A percentile compares a stretch with the other conserved stretches of the same genome.
Evolutionary conservation across 495 filamentous ascomycete species (phyloP).

Genomic region (Lepraria neglecta): DNA sequence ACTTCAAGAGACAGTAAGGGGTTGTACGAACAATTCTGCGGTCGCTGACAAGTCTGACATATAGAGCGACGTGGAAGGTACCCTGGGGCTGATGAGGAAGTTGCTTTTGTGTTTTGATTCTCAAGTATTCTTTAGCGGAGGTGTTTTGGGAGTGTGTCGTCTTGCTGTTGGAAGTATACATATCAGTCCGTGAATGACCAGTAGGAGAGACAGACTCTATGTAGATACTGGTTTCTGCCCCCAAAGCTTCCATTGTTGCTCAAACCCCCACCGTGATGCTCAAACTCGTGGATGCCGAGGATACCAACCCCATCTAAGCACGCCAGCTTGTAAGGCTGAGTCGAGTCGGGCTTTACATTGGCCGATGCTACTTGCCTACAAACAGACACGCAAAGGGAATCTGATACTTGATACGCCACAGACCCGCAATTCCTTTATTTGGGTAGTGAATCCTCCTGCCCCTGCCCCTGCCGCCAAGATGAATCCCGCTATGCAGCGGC

Average conservation of each 20-base stretch:
- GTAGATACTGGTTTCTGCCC: neutral
- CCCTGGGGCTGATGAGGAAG: neutral
- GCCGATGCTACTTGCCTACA: slow-evolving; percentile 3
- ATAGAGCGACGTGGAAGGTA: neutral
- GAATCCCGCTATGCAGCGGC: slow-evolving; percentile 23
- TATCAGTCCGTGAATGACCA: neutral
- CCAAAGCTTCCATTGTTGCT: too few relatives aligned
- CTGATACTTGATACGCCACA: slow-evolving; percentile 15
- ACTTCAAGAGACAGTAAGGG: slow-evolving; percentile 23
- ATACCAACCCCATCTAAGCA: too few relatives aligned
- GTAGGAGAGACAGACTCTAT: neutral
- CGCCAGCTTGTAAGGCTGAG: neutral
- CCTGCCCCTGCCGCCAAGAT: slow-evolving; percentile 14
- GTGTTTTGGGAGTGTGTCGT: slow-evolving; percentile 22
- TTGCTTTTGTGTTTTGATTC: slow-evolving; percentile 6
- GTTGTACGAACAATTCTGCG: neutral
- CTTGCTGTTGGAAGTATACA: neutral
- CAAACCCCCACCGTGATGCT: too few relatives aligned
- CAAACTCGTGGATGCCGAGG: too few relatives aligned
- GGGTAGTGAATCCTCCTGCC: slow-evolving; percentile 4
- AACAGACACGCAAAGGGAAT: neutral
- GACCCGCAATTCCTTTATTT: slow-evolving; percentile 11
- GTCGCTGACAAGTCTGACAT: neutral
- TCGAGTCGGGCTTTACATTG: neutral
- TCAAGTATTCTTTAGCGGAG: slow-evolving; percentile 22